Percentiles rank a stretch among this genome's conserved stretches.
phyloP scores from a whole-genome alignment of 139 green algal genomes.

The Asterochloris sp. region DNA sequence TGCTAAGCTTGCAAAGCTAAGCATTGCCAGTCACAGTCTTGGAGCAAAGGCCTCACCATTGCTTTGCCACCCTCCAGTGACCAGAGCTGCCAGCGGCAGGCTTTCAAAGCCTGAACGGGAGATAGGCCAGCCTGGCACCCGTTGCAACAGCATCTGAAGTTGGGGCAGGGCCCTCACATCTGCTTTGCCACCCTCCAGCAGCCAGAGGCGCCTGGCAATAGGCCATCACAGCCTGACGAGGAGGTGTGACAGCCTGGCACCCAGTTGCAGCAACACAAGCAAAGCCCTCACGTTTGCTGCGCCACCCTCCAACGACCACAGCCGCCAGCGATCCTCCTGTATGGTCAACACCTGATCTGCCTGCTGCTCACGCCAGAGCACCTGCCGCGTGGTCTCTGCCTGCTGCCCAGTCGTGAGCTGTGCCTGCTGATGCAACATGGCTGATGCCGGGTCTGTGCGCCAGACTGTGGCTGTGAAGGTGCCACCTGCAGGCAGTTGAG shows the following conservation, averaged over 20 bases:
- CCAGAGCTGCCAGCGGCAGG: too few relatives aligned
- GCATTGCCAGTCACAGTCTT: too few relatives aligned
- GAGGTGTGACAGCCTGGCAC: background rate
- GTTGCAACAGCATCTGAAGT: too few relatives aligned
- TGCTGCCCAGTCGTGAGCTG: slow-evolving; percentile 35
- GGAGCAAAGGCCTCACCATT: too few relatives aligned
- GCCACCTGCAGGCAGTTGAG: slow-evolving; percentile 34
- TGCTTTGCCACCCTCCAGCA: too few relatives aligned
- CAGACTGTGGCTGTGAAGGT: slow-evolving; percentile 51
- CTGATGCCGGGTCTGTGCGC: slow-evolving; percentile 12
- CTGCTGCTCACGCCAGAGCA: slow-evolving; percentile 44
- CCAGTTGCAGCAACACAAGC: background rate
- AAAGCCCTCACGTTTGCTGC: slow-evolving; percentile 27
- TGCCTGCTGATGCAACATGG: slow-evolving; percentile 28
- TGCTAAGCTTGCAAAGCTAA: too few relatives aligned
- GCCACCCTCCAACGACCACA: slow-evolving; percentile 29
- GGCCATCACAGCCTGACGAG: too few relatives aligned
- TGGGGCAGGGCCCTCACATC: too few relatives aligned
- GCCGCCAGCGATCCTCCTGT: slow-evolving; percentile 43
- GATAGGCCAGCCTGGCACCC: too few relatives aligned
- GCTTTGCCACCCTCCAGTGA: too few relatives aligned
- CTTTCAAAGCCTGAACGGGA: too few relatives aligned
- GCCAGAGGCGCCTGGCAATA: too few relatives aligned
- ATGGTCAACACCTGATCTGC: slow-evolving; percentile 38
- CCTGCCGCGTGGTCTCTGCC: slow-evolving; percentile 24